These are phyloP conservation scores for Penicillium sp. DNA, from an alignment of 2,329 filamentous ascomycete genomes.

Conservation along the genomic window DNA sequence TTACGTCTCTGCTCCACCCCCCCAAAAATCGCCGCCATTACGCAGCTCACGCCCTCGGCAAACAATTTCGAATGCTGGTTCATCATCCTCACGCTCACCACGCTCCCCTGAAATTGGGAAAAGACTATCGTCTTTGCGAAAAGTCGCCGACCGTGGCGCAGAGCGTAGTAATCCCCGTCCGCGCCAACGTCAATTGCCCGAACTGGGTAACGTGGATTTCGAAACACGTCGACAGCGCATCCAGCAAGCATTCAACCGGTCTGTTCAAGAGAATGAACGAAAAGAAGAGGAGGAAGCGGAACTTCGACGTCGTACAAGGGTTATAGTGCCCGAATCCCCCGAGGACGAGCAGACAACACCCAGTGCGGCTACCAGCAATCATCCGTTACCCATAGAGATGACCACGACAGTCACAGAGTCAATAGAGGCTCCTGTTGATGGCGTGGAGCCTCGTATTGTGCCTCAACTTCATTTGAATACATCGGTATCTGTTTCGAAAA, in stretches of 20 bases:
- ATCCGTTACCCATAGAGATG: conserved; percentile 19
- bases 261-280: conserved; percentile 66
- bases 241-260: conserved; percentile 80
- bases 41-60: conserved; percentile 81
- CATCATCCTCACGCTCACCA: conserved; percentile 69
- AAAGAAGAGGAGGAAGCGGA: conserved; percentile 62
- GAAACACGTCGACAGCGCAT: conserved; percentile 79
- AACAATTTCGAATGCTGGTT: conserved; percentile 72
- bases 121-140: conserved; percentile 50
- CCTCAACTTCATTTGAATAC: conserved; percentile 33
- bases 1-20: conserved; percentile 68
- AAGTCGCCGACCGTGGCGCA: conserved; percentile 33
- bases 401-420: conserved; percentile 25
- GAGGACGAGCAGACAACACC: conserved; percentile 23
- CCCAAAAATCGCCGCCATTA: conserved; percentile 75
- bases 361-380: conserved; percentile 1
- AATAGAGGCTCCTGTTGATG: conserved; percentile 8
- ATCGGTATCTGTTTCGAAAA: conserved; percentile 12
- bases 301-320: conserved; percentile 41
- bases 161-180: conserved; percentile 34
- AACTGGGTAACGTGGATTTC: conserved; percentile 78
- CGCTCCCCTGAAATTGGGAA: conserved; percentile 63
- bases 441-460: conserved; percentile 9
- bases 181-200: conserved; percentile 52
- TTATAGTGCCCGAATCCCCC: conserved; percentile 43